Conservation (phyloP, 2,329 filamentous ascomycete genomes). For the Aulographum hederae region DNA sequence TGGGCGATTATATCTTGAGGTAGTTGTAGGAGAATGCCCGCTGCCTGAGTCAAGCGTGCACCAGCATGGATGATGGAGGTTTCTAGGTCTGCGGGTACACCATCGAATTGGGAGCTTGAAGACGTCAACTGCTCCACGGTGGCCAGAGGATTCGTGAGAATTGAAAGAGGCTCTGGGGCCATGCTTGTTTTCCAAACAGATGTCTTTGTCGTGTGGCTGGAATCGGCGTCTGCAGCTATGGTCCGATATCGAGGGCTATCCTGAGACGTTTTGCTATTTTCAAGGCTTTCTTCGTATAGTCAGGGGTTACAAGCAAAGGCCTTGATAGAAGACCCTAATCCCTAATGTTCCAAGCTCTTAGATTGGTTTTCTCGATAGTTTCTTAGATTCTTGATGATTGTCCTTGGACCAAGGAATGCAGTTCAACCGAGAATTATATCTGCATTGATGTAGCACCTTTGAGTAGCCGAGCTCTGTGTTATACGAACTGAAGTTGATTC, state of each 20-base stretch:
- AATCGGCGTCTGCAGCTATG: background rate
- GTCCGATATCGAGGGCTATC: background rate
- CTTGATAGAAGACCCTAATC: no score
- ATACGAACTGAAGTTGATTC: no score
- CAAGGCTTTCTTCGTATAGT: no score
- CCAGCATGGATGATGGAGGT: slow-evolving; percentile 54
- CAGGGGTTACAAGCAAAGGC: no score
- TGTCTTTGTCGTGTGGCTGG: background rate
- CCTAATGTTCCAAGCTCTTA: no score
- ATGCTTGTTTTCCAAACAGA: background rate
- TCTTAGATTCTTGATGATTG: no score
- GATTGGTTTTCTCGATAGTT: no score
- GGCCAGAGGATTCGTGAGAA: slow-evolving; percentile 51
- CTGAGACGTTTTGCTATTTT: no score
- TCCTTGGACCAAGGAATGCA: no score
- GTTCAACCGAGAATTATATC: no score
- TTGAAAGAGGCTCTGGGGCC: slow-evolving; percentile 1
- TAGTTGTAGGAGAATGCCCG: slow-evolving; percentile 63
- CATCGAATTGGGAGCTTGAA: slow-evolving; percentile 34
- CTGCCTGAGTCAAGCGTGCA: slow-evolving; percentile 57
- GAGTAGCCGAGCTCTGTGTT: no score
- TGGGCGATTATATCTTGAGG: slow-evolving; percentile 75
- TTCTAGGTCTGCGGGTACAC: slow-evolving; percentile 49
- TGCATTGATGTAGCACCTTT: no score
- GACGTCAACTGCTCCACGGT: slow-evolving; percentile 50